phyloP scores from a whole-genome alignment of 179 eudicot genomes.

The Silene coronaria region DNA sequence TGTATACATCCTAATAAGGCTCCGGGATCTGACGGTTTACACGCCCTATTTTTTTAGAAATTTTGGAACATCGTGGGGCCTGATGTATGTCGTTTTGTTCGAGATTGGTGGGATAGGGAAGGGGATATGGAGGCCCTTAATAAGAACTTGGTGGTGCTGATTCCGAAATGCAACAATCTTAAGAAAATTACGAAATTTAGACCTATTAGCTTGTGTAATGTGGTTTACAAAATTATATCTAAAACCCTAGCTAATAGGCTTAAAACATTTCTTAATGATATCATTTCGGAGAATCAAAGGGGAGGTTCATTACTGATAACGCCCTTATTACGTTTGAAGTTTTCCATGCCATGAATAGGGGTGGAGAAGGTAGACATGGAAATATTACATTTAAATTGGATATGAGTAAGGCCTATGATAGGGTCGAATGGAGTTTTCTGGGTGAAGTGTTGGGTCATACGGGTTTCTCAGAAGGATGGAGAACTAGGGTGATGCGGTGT shows the following conservation, averaged over 20 bases:
- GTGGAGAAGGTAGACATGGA: too few species aligned
- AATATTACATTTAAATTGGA: too few species aligned
- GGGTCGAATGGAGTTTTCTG: too few species aligned
- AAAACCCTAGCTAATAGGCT: neutral
- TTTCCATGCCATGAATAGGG: too few species aligned
- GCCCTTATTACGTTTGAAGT: too few species aligned
- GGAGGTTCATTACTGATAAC: neutral
- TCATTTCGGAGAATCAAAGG: neutral
- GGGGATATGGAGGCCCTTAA: too few species aligned
- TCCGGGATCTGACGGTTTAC: neutral
- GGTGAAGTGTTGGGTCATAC: too few species aligned
- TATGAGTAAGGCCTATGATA: too few species aligned
- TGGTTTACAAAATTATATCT: too few species aligned
- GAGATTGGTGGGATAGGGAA: neutral
- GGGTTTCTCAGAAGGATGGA: too few species aligned
- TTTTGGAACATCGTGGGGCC: neutral
- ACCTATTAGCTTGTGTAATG: neutral
- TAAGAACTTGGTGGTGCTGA: neutral
- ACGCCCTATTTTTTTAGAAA: neutral
- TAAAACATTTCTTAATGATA: too few species aligned
- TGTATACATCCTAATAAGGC: neutral
- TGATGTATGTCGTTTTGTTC: neutral
- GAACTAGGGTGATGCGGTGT: too few species aligned
- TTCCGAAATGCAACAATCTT: neutral
- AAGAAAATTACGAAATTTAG: neutral